phyloP scores from a whole-genome alignment of 148 eudicot species.

The Arbutus unedo region DNA sequence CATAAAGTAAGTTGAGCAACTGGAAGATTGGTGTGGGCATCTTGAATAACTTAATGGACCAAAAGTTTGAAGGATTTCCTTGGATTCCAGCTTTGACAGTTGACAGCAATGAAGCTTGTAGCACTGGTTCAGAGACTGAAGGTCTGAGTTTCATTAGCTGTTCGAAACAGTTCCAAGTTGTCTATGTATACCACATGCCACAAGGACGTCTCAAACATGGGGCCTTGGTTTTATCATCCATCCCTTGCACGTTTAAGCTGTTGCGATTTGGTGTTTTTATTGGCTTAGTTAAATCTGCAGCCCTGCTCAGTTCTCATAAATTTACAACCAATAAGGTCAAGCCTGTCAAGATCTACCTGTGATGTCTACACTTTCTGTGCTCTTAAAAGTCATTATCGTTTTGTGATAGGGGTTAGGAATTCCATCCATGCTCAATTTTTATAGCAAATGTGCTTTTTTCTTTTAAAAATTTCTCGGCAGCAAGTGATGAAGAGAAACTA shows the following conservation, averaged over 20 bases:
- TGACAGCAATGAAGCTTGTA: not conserved
- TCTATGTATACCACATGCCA: not conserved
- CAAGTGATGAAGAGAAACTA: not conserved
- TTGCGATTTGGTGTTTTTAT: not conserved
- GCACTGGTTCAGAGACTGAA: conserved; percentile 1
- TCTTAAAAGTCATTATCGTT: not conserved
- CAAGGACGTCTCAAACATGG: not conserved
- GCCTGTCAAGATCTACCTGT: not conserved
- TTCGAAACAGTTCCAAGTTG: not conserved
- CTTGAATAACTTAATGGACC: not conserved
- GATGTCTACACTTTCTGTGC: not conserved
- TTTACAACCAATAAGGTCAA: not conserved
- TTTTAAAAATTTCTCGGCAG: not conserved
- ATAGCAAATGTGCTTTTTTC: not conserved
- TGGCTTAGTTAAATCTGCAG: not conserved
- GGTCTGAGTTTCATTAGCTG: not conserved
- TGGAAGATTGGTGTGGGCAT: not conserved
- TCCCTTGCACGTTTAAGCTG: not conserved
- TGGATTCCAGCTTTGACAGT: not conserved
- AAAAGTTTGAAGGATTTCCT: not conserved
- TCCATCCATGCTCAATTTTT: not conserved
- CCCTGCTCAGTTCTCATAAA: not conserved
- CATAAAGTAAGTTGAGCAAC: not conserved
- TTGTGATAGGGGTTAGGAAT: not conserved
- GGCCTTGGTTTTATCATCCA: not conserved